A percentile compares a stretch with the other conserved stretches of the same genome.
Conservation (phyloP, 306 rosid genomes). For the Trichosanthes truncata region DNA sequence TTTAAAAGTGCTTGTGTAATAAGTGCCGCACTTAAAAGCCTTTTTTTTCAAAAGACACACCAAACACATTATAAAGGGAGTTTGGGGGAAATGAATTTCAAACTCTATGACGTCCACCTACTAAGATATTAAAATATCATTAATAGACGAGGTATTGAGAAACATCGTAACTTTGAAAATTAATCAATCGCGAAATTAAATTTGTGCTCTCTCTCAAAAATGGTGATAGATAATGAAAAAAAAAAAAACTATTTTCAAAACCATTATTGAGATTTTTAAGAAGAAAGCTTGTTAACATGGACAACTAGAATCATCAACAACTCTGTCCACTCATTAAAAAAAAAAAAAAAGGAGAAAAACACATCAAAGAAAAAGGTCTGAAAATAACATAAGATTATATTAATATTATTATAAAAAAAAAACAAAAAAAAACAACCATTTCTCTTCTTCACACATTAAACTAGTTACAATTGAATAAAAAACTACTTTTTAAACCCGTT, state of each 20-base stretch:
- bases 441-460: neutral
- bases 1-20: too few species aligned
- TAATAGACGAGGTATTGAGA: too few species aligned
- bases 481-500: slow-evolving; percentile 20
- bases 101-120: too few species aligned
- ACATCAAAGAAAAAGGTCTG: neutral
- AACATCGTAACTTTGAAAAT: too few species aligned
- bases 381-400: neutral
- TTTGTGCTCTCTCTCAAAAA: neutral
- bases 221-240: neutral
- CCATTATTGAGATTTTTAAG: neutral
- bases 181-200: neutral
- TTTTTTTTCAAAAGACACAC: too few species aligned
- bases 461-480: neutral
- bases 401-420: neutral
- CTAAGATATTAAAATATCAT: too few species aligned
- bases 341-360: neutral
- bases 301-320: neutral
- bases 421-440: neutral
- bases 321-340: neutral
- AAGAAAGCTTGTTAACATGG: neutral
- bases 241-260: neutral
- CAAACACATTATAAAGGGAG: too few species aligned
- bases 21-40: too few species aligned
- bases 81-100: too few species aligned